phyloP scores from a whole-genome alignment of 345 rosid species.

The Eutrema heterophyllum region DNA sequence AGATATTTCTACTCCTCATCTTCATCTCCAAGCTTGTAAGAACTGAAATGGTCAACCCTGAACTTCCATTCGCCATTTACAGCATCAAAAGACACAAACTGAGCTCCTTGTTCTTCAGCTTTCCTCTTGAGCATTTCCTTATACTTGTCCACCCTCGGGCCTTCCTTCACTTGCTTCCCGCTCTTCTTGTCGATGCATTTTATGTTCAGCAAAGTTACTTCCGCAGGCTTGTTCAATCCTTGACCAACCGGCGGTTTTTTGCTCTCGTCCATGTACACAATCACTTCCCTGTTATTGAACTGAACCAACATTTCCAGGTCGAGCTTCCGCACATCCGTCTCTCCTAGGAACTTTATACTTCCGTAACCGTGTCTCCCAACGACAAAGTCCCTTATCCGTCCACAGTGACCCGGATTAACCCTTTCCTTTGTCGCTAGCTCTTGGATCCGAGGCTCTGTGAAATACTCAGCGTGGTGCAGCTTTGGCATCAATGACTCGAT shows the following conservation, averaged over 20 bases:
- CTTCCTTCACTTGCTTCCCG: slow-evolving; percentile 62
- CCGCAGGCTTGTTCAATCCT: slow-evolving; percentile 93
- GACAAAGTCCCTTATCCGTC: slow-evolving; percentile 69
- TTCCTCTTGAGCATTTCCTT: slow-evolving; percentile 84
- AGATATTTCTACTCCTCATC: slow-evolving; percentile 31
- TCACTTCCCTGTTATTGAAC: slow-evolving; percentile 84
- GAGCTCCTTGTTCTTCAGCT: slow-evolving; percentile 85
- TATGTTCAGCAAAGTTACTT: slow-evolving; percentile 87
- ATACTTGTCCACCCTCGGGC: slow-evolving; percentile 61
- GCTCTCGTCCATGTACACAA: slow-evolving; percentile 93
- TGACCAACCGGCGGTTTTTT: slow-evolving; percentile 88
- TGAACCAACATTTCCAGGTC: slow-evolving; percentile 79
- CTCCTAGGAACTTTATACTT: slow-evolving; percentile 79
- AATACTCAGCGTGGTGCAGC: slow-evolving; percentile 71
- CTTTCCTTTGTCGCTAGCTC: slow-evolving; percentile 92
- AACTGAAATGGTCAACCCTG: slow-evolving; percentile 79
- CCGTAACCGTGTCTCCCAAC: slow-evolving; percentile 89
- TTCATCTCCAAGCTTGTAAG: slow-evolving; percentile 51
- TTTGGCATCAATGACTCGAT: slow-evolving; percentile 94
- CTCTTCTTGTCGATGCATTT: slow-evolving; percentile 83
- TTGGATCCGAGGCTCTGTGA: slow-evolving; percentile 87
- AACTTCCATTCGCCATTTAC: slow-evolving; percentile 88
- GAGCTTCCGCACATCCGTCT: slow-evolving; percentile 77
- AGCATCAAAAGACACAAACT: slow-evolving; percentile 77
- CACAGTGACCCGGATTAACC: slow-evolving; percentile 72